These are phyloP conservation scores for Passalora sequoiae DNA, from an alignment of 2,329 filamentous ascomycete genomes.

Conservation along the genomic window DNA sequence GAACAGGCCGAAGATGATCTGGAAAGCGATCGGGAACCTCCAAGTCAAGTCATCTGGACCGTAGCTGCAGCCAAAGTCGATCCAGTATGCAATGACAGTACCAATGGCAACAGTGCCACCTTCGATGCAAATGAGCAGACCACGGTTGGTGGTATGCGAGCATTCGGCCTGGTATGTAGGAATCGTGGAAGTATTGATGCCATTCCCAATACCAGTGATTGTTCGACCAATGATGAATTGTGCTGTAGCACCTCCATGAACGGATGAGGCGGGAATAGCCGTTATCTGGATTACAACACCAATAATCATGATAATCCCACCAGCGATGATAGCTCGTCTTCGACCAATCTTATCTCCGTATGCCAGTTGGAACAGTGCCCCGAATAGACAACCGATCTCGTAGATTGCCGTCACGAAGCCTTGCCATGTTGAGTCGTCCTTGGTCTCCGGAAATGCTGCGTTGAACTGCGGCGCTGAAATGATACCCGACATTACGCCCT, in stretches of 20 bases:
- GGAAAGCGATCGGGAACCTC: slow-evolving; percentile 51
- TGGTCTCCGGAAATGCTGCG: slow-evolving; percentile 35
- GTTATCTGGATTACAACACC: slow-evolving; percentile 40
- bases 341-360: slow-evolving; percentile 42
- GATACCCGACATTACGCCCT: slow-evolving; percentile 39
- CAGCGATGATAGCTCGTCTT: slow-evolving; percentile 40
- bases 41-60: slow-evolving; percentile 36
- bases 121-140: slow-evolving; percentile 57
- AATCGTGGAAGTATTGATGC: slow-evolving; percentile 53
- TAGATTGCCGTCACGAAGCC: slow-evolving; percentile 51
- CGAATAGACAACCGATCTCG: slow-evolving; percentile 47
- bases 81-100: slow-evolving; percentile 50
- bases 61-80: slow-evolving; percentile 44
- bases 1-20: slow-evolving; percentile 47
- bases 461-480: slow-evolving; percentile 37
- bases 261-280: slow-evolving; percentile 23
- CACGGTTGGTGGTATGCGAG: slow-evolving; percentile 53
- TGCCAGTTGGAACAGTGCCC: slow-evolving; percentile 37
- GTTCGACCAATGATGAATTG: slow-evolving; percentile 52
- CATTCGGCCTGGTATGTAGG: slow-evolving; percentile 53
- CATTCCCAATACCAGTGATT: slow-evolving; percentile 52
- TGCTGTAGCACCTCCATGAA: slow-evolving; percentile 35
- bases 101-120: slow-evolving; percentile 50
- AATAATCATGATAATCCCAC: slow-evolving; percentile 40
- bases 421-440: slow-evolving; percentile 43